Percentiles rank a stretch among this genome's conserved stretches.
Evolutionary conservation across 2,329 filamentous ascomycete genomes (phyloP).

Genomic region (Phialemoniopsis sp.): DNA sequence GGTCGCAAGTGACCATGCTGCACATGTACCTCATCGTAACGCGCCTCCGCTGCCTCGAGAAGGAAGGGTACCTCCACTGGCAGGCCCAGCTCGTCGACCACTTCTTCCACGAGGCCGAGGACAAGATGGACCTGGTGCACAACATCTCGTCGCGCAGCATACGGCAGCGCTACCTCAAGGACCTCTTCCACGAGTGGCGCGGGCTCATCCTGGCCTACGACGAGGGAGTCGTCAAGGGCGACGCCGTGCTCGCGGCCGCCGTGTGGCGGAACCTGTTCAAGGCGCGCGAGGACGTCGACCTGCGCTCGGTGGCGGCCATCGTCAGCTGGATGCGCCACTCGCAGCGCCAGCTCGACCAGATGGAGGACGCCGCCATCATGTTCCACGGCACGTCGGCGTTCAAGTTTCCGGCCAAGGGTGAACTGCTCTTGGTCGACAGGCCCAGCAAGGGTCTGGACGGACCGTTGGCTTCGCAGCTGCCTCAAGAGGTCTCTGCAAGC

Average conservation of each 20-base stretch:
- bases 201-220: constrained; percentile 82
- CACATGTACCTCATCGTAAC: constrained; percentile 91
- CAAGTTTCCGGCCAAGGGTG: constrained; percentile 28
- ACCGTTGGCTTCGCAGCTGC: constrained; percentile 14
- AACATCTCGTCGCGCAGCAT: constrained; percentile 56
- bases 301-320: constrained; percentile 45
- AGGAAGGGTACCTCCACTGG: constrained; percentile 67
- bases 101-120: constrained; percentile 87
- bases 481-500: not conserved
- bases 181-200: constrained; percentile 90
- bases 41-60: constrained; percentile 74
- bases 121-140: constrained; percentile 78
- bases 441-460: constrained; percentile 33
- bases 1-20: constrained; percentile 93
- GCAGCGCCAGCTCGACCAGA: constrained; percentile 43
- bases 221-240: constrained; percentile 72
- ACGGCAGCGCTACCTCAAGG: constrained; percentile 70
- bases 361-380: constrained; percentile 35
- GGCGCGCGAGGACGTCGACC: constrained; percentile 49
- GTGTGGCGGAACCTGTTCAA: constrained; percentile 95
- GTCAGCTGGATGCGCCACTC: constrained; percentile 52
- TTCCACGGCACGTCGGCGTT: constrained; percentile 31
- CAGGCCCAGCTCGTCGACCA: constrained; percentile 91
- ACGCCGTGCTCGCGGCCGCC: constrained; percentile 74
- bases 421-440: constrained; percentile 33